A percentile compares a stretch with the other conserved stretches of the same genome.
Conservation (phyloP, 176 grass and related monocot species). For the Leersia perrieri region DNA sequence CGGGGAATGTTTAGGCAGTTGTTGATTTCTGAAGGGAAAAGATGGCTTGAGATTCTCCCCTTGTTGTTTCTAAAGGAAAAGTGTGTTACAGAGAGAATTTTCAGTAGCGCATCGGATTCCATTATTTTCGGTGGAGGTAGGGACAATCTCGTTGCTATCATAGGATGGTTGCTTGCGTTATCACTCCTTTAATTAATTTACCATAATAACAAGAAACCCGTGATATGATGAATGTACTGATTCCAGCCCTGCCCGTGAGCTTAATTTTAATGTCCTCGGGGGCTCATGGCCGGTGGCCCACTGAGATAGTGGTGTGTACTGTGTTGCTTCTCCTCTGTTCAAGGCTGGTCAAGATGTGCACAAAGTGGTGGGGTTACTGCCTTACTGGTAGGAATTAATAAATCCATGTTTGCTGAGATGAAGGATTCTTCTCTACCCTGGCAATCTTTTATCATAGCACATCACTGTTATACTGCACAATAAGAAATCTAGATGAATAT, state of each 20-base stretch:
- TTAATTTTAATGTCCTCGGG: not conserved
- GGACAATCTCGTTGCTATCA: slow-evolving; percentile 22
- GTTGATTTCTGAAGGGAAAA: too few species aligned
- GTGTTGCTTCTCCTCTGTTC: not conserved
- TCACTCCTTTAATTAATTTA: not conserved
- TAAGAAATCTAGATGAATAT: not conserved
- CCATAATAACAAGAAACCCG: slow-evolving; percentile 16
- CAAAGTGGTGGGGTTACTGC: too few species aligned
- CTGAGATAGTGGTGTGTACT: not conserved
- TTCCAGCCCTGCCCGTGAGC: slow-evolving; percentile 16
- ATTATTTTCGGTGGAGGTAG: not conserved
- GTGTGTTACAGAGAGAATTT: not conserved
- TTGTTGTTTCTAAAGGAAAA: not conserved
- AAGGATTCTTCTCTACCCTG: too few species aligned
- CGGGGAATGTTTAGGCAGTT: not conserved
- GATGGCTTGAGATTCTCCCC: not conserved
- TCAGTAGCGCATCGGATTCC: slow-evolving; percentile 1
- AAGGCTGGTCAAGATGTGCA: not conserved
- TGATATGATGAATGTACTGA: slow-evolving; percentile 1
- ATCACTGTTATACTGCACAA: too few species aligned
- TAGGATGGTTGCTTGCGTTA: slow-evolving; percentile 14
- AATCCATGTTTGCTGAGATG: too few species aligned
- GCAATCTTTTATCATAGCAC: too few species aligned
- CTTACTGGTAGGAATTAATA: too few species aligned
- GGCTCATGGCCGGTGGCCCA: not conserved